Evolutionary conservation across 768 basidiomycete genomes (phyloP).

Genomic region (Boletus rubropictus): DNA sequence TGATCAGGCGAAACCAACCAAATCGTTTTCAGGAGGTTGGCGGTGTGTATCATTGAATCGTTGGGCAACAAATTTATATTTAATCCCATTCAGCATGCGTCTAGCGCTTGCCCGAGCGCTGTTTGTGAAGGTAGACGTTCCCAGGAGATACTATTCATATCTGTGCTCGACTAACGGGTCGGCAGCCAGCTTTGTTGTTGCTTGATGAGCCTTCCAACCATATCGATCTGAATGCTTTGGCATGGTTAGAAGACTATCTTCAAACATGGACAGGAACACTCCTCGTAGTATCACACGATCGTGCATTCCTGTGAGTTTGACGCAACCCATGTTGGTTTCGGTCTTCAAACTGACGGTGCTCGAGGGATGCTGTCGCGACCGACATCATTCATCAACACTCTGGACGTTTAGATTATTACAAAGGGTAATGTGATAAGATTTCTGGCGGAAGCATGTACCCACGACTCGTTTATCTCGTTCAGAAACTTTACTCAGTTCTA

Average conservation of each 20-base stretch:
- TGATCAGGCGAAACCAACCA: conserved; percentile 81
- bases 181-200: conserved; percentile 67
- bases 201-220: conserved; percentile 97
- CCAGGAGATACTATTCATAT: not conserved
- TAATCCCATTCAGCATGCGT: conserved; percentile 64
- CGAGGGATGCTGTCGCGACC: conserved; percentile 89
- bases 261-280: conserved; percentile 92
- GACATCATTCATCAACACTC: conserved; percentile 98
- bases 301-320: conserved; percentile 76
- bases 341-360: not conserved
- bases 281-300: conserved; percentile 96
- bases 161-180: conserved; percentile 4
- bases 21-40: conserved; percentile 95
- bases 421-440: conserved; percentile 52
- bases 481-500: conserved; percentile 99
- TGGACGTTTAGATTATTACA: conserved; percentile 91
- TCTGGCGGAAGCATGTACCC: not conserved
- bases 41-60: conserved; percentile 38
- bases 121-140: conserved; percentile 74
- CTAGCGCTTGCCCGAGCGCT: conserved; percentile 91
- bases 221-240: conserved; percentile 92
- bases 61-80: not conserved
- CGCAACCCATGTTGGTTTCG: not conserved
- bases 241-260: conserved; percentile 96
- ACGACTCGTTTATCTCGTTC: conserved; percentile 2